These are phyloP conservation scores for Boletellus ananiceps DNA, from an alignment of 768 basidiomycete genomes.

Conservation along the genomic window DNA sequence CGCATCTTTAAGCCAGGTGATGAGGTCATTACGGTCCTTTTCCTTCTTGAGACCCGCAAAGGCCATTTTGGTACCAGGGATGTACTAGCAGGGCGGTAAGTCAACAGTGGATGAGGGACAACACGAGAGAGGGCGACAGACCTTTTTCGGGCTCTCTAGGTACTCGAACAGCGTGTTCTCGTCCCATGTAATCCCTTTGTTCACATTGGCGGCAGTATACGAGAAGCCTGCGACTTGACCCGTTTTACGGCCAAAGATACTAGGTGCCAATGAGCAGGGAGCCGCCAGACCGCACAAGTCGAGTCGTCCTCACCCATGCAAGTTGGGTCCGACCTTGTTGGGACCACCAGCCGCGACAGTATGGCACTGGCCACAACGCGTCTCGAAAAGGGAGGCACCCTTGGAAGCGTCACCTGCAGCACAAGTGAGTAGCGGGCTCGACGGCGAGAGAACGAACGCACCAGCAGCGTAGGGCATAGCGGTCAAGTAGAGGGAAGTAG, in stretches of 20 bases:
- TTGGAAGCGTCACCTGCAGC: slow-evolving; percentile 73
- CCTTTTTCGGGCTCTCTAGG: slow-evolving; percentile 97
- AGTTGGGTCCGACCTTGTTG: slow-evolving; percentile 92
- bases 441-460: slow-evolving; percentile 19
- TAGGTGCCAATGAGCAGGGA: slow-evolving; percentile 24
- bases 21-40: slow-evolving; percentile 93
- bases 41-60: slow-evolving; percentile 99
- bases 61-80: slow-evolving; percentile 97
- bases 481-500: slow-evolving; percentile 1
- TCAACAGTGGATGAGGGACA: background rate
- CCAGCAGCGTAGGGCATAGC: slow-evolving; percentile 43
- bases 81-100: slow-evolving; percentile 53
- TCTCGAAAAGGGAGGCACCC: slow-evolving; percentile 96
- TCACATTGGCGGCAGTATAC: slow-evolving; percentile 93
- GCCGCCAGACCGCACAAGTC: background rate
- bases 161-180: slow-evolving; percentile 92
- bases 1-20: slow-evolving; percentile 74
- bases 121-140: slow-evolving; percentile 25
- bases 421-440: slow-evolving; percentile 4
- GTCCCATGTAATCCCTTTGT: slow-evolving; percentile 87
- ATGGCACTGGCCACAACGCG: slow-evolving; percentile 93
- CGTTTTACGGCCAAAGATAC: slow-evolving; percentile 80
- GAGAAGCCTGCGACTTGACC: slow-evolving; percentile 84
- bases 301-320: slow-evolving; percentile 67
- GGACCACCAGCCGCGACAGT: slow-evolving; percentile 73